Base-by-base conservation (phyloP, 805 yeast species). In the Limtongozyma cylindracea region DNA sequence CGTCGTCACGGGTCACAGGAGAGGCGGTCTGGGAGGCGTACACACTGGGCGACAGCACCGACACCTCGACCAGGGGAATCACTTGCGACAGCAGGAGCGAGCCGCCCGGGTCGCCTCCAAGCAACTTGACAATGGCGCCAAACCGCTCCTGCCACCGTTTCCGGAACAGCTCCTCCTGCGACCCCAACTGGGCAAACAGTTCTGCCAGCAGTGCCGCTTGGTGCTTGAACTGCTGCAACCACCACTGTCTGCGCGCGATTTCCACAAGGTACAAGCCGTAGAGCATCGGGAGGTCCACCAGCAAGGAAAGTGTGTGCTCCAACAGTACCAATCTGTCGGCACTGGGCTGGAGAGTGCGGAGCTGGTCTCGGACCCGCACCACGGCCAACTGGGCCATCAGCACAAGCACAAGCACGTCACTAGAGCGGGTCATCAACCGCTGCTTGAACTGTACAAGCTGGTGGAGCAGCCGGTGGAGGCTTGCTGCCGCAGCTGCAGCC, bases 251-350 rank as follows among this genome's bases (percentile, higher is more conserved):
- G 22, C 77, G 48, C 23, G 69, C 44, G 20, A 47, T 52, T 29
- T 73, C 82, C 20, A 72, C 52, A 3, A 70, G 29, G 39, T 62
- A 56, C n/a, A 70, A 46, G 1, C 88, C 88, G 37, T 72, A 70
- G 2, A 72, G 41, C 9, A 72, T 36, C 0, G 91, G 91, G 14
- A 74, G 36, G 36, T 74, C 88, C 9, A 61, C 50, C 1, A 70
- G 61, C 19, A 49, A 30, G 3, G 56, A 45, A 4, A 50, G 35
- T 24, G 43, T 35, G 26, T 51, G 49, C 30, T 51, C 56, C n/a
- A n/a, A n/a, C n/a, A n/a, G n/a, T n/a, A n/a, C n/a, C n/a, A n/a
- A n/a, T n/a, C n/a, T n/a, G n/a, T n/a, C n/a, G n/a, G n/a, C n/a
- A n/a, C n/a, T n/a, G n/a, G n/a, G n/a, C n/a, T n/a, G n/a, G n/a